Base-by-base conservation (phyloP, 2,329 filamentous ascomycete genomes). In the Epichloe brachyelytri region DNA sequence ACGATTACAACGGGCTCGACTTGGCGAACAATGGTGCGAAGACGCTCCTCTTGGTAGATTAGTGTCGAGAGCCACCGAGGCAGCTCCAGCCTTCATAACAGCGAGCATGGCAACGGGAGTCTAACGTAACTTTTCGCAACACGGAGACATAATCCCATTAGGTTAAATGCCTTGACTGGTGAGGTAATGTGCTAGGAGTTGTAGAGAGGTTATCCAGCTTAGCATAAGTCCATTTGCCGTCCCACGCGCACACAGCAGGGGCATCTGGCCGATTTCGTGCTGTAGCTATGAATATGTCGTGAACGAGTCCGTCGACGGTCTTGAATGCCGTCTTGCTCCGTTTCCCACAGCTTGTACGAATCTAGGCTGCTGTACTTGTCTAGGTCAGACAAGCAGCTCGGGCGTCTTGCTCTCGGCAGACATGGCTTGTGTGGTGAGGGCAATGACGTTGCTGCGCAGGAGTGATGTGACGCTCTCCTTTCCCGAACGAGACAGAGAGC, bases 111-210 rank as follows among this genome's bases (percentile, higher is more conserved):
- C 59, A 2, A 67, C 59, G 7, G 58, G 44, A 1, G 57, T 58
- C 62, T 61, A 68, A 38, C 55, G 57, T 2, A 64, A 67, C 52
- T 68, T 69, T 26, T 66, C 63, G 44, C 68, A 67, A 39, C 57
- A 63, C 19, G 68, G 52, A 1, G 64, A 62, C 11, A 66, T 58
- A 5, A 62, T 33, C 0, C 40, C 50, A 26, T 57, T 63, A 0
- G 55, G 53, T n/a, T 51, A 43, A n/a, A 67, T 54, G 11, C 60
- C 61, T 2, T 38, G 11, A 2, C 26, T 33, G 2, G 33, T 44
- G 5, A 59, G 47, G 6, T 51, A 46, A 4, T 41, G 38, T 15
- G 54, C 54, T 1, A 59, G 39, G 3, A 37, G 19, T 4, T 4
- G 49, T 52, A 11, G 57, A 43, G 6, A 48, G 20, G 3, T 37